Percentiles rank a stretch among this genome's conserved stretches.
Evolutionary conservation across 1,284 basidiomycete species (phyloP).

Genomic region (Cryptococcus jaspeensis): DNA sequence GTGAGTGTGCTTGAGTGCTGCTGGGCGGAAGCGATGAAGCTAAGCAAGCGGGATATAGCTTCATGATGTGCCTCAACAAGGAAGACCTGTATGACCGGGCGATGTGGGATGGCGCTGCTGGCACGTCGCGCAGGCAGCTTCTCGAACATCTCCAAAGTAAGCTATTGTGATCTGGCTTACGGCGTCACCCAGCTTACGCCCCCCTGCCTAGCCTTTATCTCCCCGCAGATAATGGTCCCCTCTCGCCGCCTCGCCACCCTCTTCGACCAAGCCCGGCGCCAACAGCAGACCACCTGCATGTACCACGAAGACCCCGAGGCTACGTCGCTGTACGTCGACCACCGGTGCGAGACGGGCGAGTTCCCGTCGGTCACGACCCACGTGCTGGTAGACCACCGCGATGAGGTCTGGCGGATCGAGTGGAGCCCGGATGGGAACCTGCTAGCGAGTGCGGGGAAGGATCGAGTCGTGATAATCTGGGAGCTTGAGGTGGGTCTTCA

Average conservation of each 20-base stretch:
- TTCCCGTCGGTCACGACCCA: slow-evolving; percentile 85
- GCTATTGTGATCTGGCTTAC: slow-evolving; percentile 26
- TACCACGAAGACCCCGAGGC: slow-evolving; percentile 67
- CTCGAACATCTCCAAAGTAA: slow-evolving; percentile 79
- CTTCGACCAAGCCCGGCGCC: slow-evolving; percentile 77
- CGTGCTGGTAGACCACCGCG: slow-evolving; percentile 77
- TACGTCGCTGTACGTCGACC: slow-evolving; percentile 83
- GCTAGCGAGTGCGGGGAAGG: slow-evolving; percentile 84
- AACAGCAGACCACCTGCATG: slow-evolving; percentile 73
- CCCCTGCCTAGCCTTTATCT: slow-evolving; percentile 82
- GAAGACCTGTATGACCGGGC: slow-evolving; percentile 79
- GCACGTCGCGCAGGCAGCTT: slow-evolving; percentile 71
- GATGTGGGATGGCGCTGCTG: slow-evolving; percentile 83
- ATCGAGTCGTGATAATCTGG: slow-evolving; percentile 88
- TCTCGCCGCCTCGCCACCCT: slow-evolving; percentile 80
- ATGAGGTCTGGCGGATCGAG: slow-evolving; percentile 93
- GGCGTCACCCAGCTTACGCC: slow-evolving; percentile 7
- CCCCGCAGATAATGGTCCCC: slow-evolving; percentile 88
- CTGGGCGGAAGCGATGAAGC: not conserved
- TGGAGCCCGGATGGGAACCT: slow-evolving; percentile 88
- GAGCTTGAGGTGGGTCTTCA: slow-evolving; percentile 64
- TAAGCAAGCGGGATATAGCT: slow-evolving; percentile 54
- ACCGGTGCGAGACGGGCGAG: slow-evolving; percentile 70
- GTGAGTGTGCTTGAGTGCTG: slow-evolving; percentile 52
- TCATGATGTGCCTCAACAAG: slow-evolving; percentile 83